Conservation (phyloP, 2,329 filamentous ascomycete genomes). For the Knufia fluminis region DNA sequence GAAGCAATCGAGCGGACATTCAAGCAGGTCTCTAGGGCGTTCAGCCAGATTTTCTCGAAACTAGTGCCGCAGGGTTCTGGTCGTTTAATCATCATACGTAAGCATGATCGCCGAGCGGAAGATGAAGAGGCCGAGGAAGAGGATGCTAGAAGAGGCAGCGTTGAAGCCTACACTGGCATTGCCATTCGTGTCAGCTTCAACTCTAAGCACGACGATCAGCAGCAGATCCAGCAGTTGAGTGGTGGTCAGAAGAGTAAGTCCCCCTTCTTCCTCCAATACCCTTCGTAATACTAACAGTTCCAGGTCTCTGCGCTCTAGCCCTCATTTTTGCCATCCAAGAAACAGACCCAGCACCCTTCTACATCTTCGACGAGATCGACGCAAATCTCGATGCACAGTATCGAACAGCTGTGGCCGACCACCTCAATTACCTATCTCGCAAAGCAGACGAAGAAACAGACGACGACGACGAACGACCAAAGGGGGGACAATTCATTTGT, state of each 20-base stretch:
- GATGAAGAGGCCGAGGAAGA: conserved; percentile 57
- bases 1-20: conserved; percentile 98
- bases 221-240: conserved; percentile 92
- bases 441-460: conserved; percentile 46
- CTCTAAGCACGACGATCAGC: conserved; percentile 95
- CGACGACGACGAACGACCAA: conserved; percentile 28
- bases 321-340: conserved; percentile 98
- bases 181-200: conserved; percentile 98
- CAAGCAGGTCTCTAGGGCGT: conserved; percentile 92
- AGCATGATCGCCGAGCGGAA: conserved; percentile 59
- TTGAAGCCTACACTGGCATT: conserved; percentile 94
- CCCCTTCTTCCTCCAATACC: neutral
- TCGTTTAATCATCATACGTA: conserved; percentile 82
- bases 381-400: conserved; percentile 98
- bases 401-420: conserved; percentile 83
- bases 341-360: conserved; percentile 94
- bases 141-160: conserved; percentile 49
- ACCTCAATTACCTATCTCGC: conserved; percentile 68
- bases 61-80: conserved; percentile 91
- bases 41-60: conserved; percentile 85
- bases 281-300: conserved; percentile 6
- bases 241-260: conserved; percentile 94
- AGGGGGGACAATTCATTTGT: conserved; percentile 79
- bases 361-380: conserved; percentile 98
- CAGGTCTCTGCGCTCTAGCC: conserved; percentile 88